Percentiles rank a stretch among this genome's conserved stretches.
phyloP scores from a whole-genome alignment of 805 yeast genomes.

The Wickerhamiella musiphila region DNA sequence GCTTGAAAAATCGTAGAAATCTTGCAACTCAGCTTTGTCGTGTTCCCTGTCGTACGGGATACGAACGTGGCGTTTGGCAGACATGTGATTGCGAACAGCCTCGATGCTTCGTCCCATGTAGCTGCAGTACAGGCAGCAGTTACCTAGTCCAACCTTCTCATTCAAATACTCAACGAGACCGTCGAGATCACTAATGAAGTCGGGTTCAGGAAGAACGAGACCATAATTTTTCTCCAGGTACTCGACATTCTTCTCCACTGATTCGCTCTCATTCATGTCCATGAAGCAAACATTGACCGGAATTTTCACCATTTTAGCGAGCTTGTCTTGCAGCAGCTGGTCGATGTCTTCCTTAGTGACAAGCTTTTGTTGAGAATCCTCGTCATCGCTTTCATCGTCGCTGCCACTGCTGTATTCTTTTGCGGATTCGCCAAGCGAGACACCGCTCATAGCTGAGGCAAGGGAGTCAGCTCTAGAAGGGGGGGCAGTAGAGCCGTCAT shows the following conservation, averaged over 20 bases:
- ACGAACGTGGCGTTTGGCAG: constrained; percentile 68
- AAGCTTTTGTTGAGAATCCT: background rate
- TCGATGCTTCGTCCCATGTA: constrained; percentile 74
- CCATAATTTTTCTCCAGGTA: constrained; percentile 78
- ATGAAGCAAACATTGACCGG: constrained; percentile 24
- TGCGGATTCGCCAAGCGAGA: constrained; percentile 9
- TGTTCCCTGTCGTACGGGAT: constrained; percentile 74
- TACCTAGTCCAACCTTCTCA: constrained; percentile 68
- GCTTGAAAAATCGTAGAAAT: constrained; percentile 69
- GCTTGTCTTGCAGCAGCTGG: constrained; percentile 15
- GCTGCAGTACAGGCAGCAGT: constrained; percentile 64
- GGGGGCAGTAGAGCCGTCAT: constrained; percentile 2
- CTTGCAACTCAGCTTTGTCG: constrained; percentile 58
- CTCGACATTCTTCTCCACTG: constrained; percentile 39
- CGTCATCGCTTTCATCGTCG: constrained; percentile 2
- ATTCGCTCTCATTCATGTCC: constrained; percentile 32
- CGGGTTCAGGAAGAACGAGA: constrained; percentile 68
- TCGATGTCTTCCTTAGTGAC: constrained; percentile 12
- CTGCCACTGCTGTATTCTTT: constrained; percentile 6
- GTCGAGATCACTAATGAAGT: constrained; percentile 44
- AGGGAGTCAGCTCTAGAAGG: constrained; percentile 3
- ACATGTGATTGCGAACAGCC: constrained; percentile 79
- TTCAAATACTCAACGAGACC: constrained; percentile 66
- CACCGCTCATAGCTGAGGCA: constrained; percentile 5
- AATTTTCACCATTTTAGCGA: constrained; percentile 15